Evolutionary conservation across 192 early-diverging fungal species (phyloP).

Genomic region (Oehlia diaphana): DNA sequence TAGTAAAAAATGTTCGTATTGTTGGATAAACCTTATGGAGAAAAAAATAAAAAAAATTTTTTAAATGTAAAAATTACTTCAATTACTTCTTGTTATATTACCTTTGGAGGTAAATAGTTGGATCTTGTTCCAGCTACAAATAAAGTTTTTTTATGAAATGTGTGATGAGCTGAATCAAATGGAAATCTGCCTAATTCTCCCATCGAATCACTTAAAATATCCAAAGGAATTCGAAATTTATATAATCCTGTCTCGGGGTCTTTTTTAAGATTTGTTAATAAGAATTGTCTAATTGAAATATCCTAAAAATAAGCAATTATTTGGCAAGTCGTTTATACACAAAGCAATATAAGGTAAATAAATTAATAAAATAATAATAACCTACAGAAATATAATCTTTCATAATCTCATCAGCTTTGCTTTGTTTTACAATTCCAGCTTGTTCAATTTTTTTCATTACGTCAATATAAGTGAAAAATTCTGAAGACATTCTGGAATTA

Average conservation of each 20-base stretch:
- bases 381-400: conserved; percentile 39
- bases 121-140: conserved; percentile 80
- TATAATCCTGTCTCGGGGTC: conserved; percentile 43
- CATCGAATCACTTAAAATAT: conserved; percentile 61
- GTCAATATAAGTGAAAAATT: conserved; percentile 59
- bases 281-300: conserved; percentile 69
- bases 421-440: conserved; percentile 49
- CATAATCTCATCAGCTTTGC: conserved; percentile 62
- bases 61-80: neutral
- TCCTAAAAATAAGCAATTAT: conserved; percentile 37
- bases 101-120: conserved; percentile 63
- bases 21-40: conserved; percentile 37
- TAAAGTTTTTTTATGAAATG: conserved; percentile 65
- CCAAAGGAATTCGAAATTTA: conserved; percentile 73
- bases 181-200: conserved; percentile 53
- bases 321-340: neutral
- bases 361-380: neutral
- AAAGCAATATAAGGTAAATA: neutral
- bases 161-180: conserved; percentile 33
- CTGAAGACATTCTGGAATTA: conserved; percentile 43
- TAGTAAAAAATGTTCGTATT: conserved; percentile 75
- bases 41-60: conserved; percentile 9
- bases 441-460: conserved; percentile 61
- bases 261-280: conserved; percentile 89
- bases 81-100: neutral